Evolutionary conservation across 352 stramenopile species (phyloP), one percentile per base, ranked within the genome.

Genomic region (Phytophthora sansomeana): DNA sequence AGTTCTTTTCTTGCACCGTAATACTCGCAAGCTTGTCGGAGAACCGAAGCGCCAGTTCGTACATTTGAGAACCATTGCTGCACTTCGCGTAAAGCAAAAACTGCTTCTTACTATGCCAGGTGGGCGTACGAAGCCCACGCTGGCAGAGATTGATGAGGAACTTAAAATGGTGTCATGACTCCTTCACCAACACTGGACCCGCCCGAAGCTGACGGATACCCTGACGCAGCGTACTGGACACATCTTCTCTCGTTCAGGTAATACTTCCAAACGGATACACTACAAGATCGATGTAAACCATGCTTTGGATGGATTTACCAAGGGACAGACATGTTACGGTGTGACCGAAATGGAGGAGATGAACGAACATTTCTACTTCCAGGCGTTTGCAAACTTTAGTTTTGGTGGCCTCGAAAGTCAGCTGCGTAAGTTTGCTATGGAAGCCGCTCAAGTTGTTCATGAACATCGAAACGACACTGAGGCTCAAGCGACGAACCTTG

Each of bases 171-270:
- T 2, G n/a, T 41, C 14, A 19, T 47, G 10, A 63, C 62, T 32
- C 51, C 51, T 5, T n/a, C 50, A 32, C 67, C 62, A 28, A 72
- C 63, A 14, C 28, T 76, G 19, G 63, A 76, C 16, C n/a, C 55
- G 2, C 55, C 46, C 6, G 63, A 75, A 16, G 17, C 26, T 8
- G 74, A 78, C 56, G 50, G 69, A 28, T 68, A 72, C 36, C 61
- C 74, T 21, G 80, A 89, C 30, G 73, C 80, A 21, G 64, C 73
- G n/a, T 79, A 89, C 51, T 90, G 83, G 78, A 92, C 86, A 5
- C 83, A 92, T 41, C 36, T 94, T 46, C 51, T 87, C 49, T 77
- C 78, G 17, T 86, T 93, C 67, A 81, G 85, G 49, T n/a, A 80
- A 73, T 28, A 82, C 69, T 24, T 78, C 74, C 1, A 72, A 49